Evolutionary conservation across 2,329 filamentous ascomycete genomes (phyloP).

Genomic region (Biscogniauxia mediterranea): DNA sequence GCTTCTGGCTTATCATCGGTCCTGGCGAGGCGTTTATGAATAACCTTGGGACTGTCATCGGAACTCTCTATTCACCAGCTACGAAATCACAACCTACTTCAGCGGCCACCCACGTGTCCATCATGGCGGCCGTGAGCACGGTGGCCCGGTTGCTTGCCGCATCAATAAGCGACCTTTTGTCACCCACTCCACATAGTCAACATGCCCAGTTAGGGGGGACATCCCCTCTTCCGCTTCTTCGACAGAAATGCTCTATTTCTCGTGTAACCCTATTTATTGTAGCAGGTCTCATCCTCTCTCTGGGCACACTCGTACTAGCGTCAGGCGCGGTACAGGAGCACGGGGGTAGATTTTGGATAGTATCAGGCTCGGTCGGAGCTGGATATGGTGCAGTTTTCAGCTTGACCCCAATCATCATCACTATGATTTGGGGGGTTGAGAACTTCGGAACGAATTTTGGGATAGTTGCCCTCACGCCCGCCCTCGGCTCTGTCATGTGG

Average conservation of each 20-base stretch:
- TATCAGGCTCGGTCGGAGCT: constrained; percentile 80
- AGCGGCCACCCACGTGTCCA: constrained; percentile 85
- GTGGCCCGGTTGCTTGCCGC: constrained; percentile 87
- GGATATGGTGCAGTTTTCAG: constrained; percentile 93
- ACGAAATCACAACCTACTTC: constrained; percentile 51
- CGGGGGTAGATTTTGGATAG: constrained; percentile 77
- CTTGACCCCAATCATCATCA: constrained; percentile 86
- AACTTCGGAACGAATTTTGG: constrained; percentile 99
- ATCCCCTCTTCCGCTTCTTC: constrained; percentile 31
- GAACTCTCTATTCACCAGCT: constrained; percentile 69
- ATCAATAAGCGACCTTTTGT: constrained; percentile 82
- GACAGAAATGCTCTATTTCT: constrained; percentile 59
- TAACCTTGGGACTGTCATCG: constrained; percentile 91
- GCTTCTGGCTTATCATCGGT: constrained; percentile 90
- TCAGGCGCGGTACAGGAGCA: constrained; percentile 73
- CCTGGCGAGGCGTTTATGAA: constrained; percentile 98
- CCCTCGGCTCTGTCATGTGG: constrained; percentile 85
- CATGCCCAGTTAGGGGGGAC: constrained; percentile 47
- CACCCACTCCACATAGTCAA: constrained; percentile 62
- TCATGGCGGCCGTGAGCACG: constrained; percentile 87
- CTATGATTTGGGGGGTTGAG: constrained; percentile 97
- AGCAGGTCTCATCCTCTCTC: constrained; percentile 70
- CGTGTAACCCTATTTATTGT: constrained; percentile 77
- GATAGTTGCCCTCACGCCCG: constrained; percentile 88
- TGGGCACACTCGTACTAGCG: constrained; percentile 76